Base-by-base conservation (phyloP, 2,329 filamentous ascomycete genomes). In the Epichloe scottii region DNA sequence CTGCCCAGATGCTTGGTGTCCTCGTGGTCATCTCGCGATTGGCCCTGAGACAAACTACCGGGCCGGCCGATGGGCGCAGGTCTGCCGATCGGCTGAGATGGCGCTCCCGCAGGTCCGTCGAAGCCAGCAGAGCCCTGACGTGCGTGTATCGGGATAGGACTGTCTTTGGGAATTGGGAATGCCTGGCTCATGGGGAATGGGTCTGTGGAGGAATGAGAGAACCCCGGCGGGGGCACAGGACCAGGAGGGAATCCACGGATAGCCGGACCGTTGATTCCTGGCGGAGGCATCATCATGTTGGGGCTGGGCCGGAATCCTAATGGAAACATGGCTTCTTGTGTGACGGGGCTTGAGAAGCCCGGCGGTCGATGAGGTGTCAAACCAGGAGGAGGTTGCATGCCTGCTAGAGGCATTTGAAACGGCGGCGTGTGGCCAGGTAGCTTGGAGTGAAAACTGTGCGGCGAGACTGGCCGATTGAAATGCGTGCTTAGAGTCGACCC, bases 31-130 rank as follows among this genome's bases (percentile, higher is more conserved):
- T 75, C 73, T 46, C 59, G 60, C 47, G 71, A 70, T 43, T 74
- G 74, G 14, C 76, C 77, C 45, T 78, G 74, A 15, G 75, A 76
- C 23, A 79, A 80, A 64, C 89, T 95, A 15, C 84, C 83, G 0
- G 93, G 91, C 35, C 89, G 80, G 55, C 91, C 88, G 56, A 97
- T 96, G 1, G 91, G 91, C 23, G 87, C 81, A 26, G 90, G 91
- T 50, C 89, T 79, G 44, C 84, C 78, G 54, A 94, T 91, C 1
- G 87, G 87, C 55, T 89, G 84, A 35, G 83, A 75, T 50, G 79
- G 72, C 11, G 73, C 66, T 26, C 70, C 67, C 7, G 70, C 62
- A 4, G 66, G 58, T n/a, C 72, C 71, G 8, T 90, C 85, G 54
- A 84, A 81, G 12, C 84, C 83, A 12, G 74, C 75, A 5, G 89